A percentile compares a stretch with the other conserved stretches of the same genome.
These are phyloP conservation scores for Oryza officinalis DNA, from an alignment of 176 grass and related monocot species.

Conservation along the genomic window DNA sequence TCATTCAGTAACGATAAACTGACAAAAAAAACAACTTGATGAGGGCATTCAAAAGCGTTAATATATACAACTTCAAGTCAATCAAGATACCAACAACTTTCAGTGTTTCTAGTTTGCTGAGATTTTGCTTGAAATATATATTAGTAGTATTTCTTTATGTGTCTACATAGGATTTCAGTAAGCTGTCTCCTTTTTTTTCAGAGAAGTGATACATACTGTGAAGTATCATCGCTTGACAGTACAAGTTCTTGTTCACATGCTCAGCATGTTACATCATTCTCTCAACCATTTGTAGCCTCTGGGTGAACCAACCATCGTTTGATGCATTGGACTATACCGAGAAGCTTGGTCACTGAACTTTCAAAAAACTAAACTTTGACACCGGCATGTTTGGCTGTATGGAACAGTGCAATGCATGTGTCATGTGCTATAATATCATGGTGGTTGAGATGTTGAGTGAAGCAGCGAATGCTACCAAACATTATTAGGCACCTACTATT, in stretches of 20 bases:
- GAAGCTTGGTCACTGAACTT: not conserved
- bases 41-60: not conserved
- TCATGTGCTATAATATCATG: too few species aligned
- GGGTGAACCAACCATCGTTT: not conserved
- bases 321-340: conserved; percentile 13
- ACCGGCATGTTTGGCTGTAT: too few species aligned
- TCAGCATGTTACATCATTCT: not conserved
- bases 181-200: not conserved
- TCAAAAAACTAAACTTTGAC: too few species aligned
- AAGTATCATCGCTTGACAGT: not conserved
- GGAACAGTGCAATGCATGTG: too few species aligned
- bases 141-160: not conserved
- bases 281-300: conserved; percentile 5
- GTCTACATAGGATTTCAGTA: not conserved
- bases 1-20: not conserved
- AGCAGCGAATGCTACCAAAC: too few species aligned
- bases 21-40: not conserved
- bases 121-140: conserved; percentile 24
- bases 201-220: not conserved
- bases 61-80: not conserved
- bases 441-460: too few species aligned
- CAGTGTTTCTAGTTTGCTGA: not conserved
- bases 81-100: not conserved
- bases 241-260: not conserved
- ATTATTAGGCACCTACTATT: too few species aligned